A percentile compares a stretch with the other conserved stretches of the same genome.
Evolutionary conservation across 2,329 filamentous ascomycete genomes (phyloP).

Genomic region (Rugonectria rugulosa): DNA sequence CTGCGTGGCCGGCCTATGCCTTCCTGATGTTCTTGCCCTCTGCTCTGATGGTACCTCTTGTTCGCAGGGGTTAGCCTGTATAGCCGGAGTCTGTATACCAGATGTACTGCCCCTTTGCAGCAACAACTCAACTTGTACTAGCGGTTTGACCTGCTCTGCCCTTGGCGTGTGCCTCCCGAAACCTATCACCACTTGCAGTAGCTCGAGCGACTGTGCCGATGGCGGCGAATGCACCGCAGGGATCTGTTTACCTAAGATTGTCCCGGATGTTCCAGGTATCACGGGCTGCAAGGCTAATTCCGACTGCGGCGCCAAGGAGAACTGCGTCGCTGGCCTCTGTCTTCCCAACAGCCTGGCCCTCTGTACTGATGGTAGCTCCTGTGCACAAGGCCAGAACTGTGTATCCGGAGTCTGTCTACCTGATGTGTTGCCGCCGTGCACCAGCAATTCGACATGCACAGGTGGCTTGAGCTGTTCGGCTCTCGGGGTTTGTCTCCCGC

Average conservation of each 20-base stretch:
- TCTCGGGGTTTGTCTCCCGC: conserved; percentile 3
- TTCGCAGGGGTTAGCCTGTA: too few relatives aligned
- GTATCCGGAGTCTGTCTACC: conserved; percentile 1
- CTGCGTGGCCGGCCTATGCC: too few relatives aligned
- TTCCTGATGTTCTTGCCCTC: too few relatives aligned
- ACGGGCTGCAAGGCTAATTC: background rate
- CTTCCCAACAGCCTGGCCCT: background rate
- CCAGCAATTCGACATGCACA: background rate
- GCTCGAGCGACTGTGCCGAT: background rate
- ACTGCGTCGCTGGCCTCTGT: conserved; percentile 5
- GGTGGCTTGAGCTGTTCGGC: background rate
- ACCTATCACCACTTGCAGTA: background rate
- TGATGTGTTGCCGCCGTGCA: background rate
- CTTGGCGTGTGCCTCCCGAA: conserved; percentile 6
- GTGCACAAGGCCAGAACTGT: background rate
- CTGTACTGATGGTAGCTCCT: background rate
- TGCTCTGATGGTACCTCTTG: too few relatives aligned
- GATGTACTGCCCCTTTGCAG: too few relatives aligned
- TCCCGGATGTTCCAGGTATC: background rate
- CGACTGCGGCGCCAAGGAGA: background rate
- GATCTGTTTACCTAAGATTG: too few relatives aligned
- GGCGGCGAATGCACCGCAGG: background rate
- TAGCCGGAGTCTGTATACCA: too few relatives aligned
- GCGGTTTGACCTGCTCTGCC: background rate
- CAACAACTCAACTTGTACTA: too few relatives aligned